A percentile compares a stretch with the other conserved stretches of the same genome.
Conservation (phyloP, 768 basidiomycete species). For the Filobasidium floriforme region DNA sequence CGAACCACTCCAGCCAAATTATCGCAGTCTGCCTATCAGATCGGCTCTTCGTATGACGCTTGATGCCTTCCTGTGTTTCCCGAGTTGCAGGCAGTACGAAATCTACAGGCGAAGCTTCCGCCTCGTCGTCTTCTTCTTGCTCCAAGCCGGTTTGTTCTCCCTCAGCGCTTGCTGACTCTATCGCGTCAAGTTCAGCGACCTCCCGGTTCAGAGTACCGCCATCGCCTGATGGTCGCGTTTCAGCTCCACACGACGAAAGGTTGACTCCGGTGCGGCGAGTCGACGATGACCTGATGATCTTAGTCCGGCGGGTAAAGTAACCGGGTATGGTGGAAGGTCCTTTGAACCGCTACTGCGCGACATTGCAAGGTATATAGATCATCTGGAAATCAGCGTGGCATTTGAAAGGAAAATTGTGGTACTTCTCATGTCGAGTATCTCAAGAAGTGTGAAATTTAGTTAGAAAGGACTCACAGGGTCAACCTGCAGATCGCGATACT, state of each 20-base stretch:
- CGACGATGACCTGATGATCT: background rate
- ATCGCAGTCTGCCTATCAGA: background rate
- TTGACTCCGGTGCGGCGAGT: background rate
- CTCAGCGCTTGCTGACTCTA: too few relatives aligned
- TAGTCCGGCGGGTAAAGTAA: background rate
- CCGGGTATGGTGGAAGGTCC: background rate
- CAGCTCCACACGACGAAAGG: background rate
- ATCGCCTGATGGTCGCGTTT: background rate
- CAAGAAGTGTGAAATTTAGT: background rate
- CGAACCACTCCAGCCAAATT: background rate
- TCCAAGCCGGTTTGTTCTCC: too few relatives aligned
- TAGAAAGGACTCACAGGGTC: background rate
- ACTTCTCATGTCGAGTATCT: background rate
- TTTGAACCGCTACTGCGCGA: background rate
- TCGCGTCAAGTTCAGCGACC: too few relatives aligned
- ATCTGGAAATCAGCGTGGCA: background rate
- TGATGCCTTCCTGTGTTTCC: too few relatives aligned
- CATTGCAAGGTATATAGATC: background rate
- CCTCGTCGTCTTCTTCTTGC: too few relatives aligned
- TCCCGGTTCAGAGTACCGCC: too few relatives aligned
- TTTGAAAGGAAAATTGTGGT: background rate
- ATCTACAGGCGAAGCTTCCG: too few relatives aligned
- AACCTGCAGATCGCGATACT: background rate
- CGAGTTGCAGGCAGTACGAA: too few relatives aligned
- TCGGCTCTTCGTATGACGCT: too few relatives aligned